phyloP scores from a whole-genome alignment of 1,139 yeast species.

The Candida gigantensis region DNA sequence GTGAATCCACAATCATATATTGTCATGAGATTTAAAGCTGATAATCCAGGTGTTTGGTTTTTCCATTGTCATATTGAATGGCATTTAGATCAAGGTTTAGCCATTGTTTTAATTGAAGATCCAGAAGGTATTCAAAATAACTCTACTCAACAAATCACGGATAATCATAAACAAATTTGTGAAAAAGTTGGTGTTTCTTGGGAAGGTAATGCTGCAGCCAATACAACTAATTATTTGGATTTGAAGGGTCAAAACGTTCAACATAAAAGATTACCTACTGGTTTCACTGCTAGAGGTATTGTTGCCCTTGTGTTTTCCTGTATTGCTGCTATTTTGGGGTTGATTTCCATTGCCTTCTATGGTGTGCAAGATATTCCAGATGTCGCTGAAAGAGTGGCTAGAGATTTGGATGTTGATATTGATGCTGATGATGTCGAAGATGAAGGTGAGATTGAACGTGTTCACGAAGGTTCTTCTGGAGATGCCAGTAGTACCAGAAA shows the following conservation, averaged over 20 bases:
- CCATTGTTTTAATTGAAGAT: constrained; percentile 70
- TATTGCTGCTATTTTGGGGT: constrained; percentile 58
- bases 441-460: neutral
- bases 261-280: constrained; percentile 57
- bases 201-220: constrained; percentile 75
- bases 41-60: constrained; percentile 90
- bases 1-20: constrained; percentile 66
- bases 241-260: constrained; percentile 60
- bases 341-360: constrained; percentile 54
- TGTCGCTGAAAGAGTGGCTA: constrained; percentile 57
- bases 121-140: constrained; percentile 54
- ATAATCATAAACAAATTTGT: constrained; percentile 52
- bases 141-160: constrained; percentile 38
- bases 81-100: constrained; percentile 90
- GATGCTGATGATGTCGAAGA: constrained; percentile 39
- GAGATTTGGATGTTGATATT: constrained; percentile 57
- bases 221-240: constrained; percentile 51
- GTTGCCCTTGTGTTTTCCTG: constrained; percentile 61
- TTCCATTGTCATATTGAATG: constrained; percentile 96
- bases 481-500: constrained; percentile 9
- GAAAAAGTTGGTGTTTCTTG: constrained; percentile 40
- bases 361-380: constrained; percentile 69
- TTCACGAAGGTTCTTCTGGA: constrained; percentile 13
- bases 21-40: constrained; percentile 69
- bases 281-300: constrained; percentile 70